Percentiles rank a stretch among this genome's conserved stretches.
These are phyloP conservation scores for Powellomyces hirtus DNA, from an alignment of 192 early-diverging fungal species.

Conservation along the genomic window DNA sequence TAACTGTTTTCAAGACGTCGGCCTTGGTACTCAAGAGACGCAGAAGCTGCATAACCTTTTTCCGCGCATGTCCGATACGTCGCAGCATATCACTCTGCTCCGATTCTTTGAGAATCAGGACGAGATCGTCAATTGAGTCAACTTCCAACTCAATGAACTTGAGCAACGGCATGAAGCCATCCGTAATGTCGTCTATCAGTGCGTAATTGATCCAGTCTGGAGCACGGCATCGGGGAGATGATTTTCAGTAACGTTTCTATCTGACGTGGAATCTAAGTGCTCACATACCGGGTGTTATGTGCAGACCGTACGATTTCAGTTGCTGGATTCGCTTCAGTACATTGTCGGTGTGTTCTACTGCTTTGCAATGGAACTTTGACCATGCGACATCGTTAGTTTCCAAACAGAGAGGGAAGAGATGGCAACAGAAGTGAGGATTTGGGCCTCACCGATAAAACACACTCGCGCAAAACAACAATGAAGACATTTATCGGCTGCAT, in stretches of 20 bases:
- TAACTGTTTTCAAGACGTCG: slow-evolving; percentile 69
- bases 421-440: not conserved
- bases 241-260: too few relatives aligned
- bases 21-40: slow-evolving; percentile 65
- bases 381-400: too few relatives aligned
- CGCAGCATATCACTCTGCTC: slow-evolving; percentile 77
- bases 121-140: slow-evolving; percentile 91
- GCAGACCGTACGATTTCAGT: slow-evolving; percentile 77
- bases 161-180: slow-evolving; percentile 84
- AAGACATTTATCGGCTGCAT: slow-evolving; percentile 58
- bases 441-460: slow-evolving; percentile 50
- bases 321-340: slow-evolving; percentile 84
- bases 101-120: slow-evolving; percentile 86
- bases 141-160: slow-evolving; percentile 91
- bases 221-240: too few relatives aligned
- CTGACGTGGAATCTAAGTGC: too few relatives aligned
- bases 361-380: slow-evolving; percentile 86
- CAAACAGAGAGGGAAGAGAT: not conserved
- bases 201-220: slow-evolving; percentile 98
- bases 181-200: slow-evolving; percentile 92
- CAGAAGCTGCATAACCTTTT: slow-evolving; percentile 66
- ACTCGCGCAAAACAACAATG: slow-evolving; percentile 55
- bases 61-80: slow-evolving; percentile 70
- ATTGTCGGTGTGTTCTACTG: slow-evolving; percentile 76
- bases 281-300: slow-evolving; percentile 69